Evolutionary conservation across 306 rosid species (phyloP), one percentile per base, ranked within the genome.

Genomic region (Mimosa pudica): DNA sequence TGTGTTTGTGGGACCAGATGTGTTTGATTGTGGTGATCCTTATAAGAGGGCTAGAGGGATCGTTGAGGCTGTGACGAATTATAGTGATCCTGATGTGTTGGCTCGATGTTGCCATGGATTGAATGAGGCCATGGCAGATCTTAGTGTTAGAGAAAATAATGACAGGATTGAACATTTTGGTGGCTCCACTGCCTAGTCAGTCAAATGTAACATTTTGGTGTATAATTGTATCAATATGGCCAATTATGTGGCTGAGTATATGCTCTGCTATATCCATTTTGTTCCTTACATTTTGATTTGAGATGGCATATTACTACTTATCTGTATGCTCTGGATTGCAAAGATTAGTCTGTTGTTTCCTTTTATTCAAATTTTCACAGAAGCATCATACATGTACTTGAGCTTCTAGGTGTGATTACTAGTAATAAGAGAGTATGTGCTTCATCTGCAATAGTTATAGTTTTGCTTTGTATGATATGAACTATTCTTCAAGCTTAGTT

Each of bases 51-150:
- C 92, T 14, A 81, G 87, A 32, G 90, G 90, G 13, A 87, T 93
- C 14, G 74, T 90, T 42, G 83, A 84, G 70, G 93, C 91, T 18
- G 93, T 90, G 35, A 84, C 86, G 86, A 78, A 90, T 45, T 88
- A 89, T 78, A 89, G 80, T 81, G 90, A 89, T 81, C 91, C 97
- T 38, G 77, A 57, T 75, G 91, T 86, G 71, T 78, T 91, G 84
- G 88, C 76, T 79, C 89, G 85, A 58, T 77, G 83, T 80, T 86
- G 90, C 81, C 82, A 77, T 10, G 89, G 90, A 6, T 81, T 90
- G 83, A 71, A 76, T 41, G 85, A 69, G 42, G 58, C 66, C 5
- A 81, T 79, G 88, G 85, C 75, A 0, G 85, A 77, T 71, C 80
- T 87, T 82, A 81, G 79, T 77, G 79, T 84, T 80, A 76, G 74